Percentiles rank a stretch among this genome's conserved stretches.
These are phyloP conservation scores for Symbiodinium pilosum DNA, from an alignment of 73 alveolate species.

Conservation along the genomic window DNA sequence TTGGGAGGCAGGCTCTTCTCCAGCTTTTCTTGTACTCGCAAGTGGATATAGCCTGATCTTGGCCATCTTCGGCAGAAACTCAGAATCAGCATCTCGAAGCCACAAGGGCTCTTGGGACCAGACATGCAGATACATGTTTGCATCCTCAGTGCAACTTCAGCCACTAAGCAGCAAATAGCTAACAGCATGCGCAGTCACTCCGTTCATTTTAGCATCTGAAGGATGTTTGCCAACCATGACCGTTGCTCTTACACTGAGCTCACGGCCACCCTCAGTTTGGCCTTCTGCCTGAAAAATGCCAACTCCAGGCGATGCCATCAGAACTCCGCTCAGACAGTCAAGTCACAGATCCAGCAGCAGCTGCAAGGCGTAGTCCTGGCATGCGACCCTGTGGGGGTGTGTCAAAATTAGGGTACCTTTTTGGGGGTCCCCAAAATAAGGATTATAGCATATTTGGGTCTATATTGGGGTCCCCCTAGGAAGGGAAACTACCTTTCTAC, in stretches of 20 bases:
- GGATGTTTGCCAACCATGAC: neutral
- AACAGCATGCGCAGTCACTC: too few species aligned
- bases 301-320: neutral
- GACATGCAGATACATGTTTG: slow-evolving; percentile 54
- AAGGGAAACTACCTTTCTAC: too few species aligned
- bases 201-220: too few species aligned
- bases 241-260: neutral
- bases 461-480: too few species aligned
- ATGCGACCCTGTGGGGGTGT: too few species aligned
- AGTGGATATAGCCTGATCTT: slow-evolving; percentile 32
- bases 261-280: neutral
- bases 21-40: slow-evolving; percentile 64
- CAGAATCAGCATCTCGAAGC: neutral
- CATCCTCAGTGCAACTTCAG: slow-evolving; percentile 9
- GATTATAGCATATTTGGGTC: too few species aligned
- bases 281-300: neutral
- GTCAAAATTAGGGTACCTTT: too few species aligned
- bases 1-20: slow-evolving; percentile 7
- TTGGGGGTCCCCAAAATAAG: too few species aligned
- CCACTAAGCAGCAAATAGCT: too few species aligned
- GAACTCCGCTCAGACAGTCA: neutral
- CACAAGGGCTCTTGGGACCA: neutral
- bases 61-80: too few species aligned
- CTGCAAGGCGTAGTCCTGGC: slow-evolving; percentile 81
- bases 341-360: slow-evolving; percentile 49